Evolutionary conservation across 805 yeast species (phyloP), one percentile per base, ranked within the genome.

Genomic region (Nakazawaea laoshanensis): DNA sequence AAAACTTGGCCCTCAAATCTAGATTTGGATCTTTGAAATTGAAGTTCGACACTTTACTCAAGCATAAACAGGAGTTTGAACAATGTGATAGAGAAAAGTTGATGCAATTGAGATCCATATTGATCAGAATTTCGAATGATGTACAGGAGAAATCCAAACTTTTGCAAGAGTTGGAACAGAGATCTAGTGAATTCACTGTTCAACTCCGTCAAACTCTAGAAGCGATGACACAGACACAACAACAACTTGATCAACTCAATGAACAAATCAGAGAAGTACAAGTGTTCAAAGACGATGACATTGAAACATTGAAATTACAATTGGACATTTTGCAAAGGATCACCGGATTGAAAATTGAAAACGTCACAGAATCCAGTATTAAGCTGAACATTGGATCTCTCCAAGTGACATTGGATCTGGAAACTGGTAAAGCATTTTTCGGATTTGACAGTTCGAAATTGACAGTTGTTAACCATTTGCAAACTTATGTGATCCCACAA

Each of bases 11-110:
- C n/a, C 28, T 49, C 14, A 35, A 35, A 21, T 26, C 27, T 12
- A 40, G 39, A 27, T 19, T 29, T 11, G 20, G 7, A 9, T 9
- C 4, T 39, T 48, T 31, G 20, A 27, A 26, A 24, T 8, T 7
- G 13, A 36, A 20, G 21, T 32, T 39, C n/a, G 35, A 26, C 5
- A 37, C 27, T 17, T 19, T 42, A 24, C 27, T 16, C 14, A 38
- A 30, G 15, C 42, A 43, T 27, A 45, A 43, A 33, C 27, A 28
- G 10, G 42, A 45, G 26, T 36, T 44, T 29, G 39, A 39, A 12
- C 24, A 33, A n/a, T 40, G 41, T 30, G 42, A 37, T 19, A 39
- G 35, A 23, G 38, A 43, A 3, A 40, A 39, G 15, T 31, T 45
- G 24, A 9, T 36, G 18, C 15, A 7, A 9, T 18, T 42, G 10